These are phyloP conservation scores for Protomyces pachydermus DNA, from an alignment of 1,139 yeast species.

Conservation along the genomic window DNA sequence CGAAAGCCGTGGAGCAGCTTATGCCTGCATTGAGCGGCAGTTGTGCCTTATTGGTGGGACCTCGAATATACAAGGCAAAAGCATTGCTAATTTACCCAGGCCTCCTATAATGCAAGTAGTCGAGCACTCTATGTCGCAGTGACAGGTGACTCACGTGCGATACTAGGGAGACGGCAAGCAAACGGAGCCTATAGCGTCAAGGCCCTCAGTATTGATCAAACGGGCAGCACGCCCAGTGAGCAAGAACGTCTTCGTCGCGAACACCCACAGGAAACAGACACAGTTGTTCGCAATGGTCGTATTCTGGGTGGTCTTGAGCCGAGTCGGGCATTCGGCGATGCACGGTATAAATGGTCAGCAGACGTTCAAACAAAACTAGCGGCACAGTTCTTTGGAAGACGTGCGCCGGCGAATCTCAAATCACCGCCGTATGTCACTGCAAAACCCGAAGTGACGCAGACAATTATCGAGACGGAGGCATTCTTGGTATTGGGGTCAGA, in stretches of 20 bases:
- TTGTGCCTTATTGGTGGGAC: conserved; percentile 61
- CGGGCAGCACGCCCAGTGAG: conserved; percentile 86
- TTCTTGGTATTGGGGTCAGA: conserved; percentile 91
- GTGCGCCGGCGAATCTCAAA: conserved; percentile 68
- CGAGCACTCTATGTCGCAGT: conserved; percentile 80
- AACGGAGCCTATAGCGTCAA: conserved; percentile 79
- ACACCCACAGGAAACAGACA: conserved; percentile 82
- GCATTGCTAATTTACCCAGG: conserved; percentile 33
- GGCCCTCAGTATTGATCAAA: conserved; percentile 85
- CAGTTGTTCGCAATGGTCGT: conserved; percentile 69
- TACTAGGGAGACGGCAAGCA: conserved; percentile 52
- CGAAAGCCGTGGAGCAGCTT: conserved; percentile 65
- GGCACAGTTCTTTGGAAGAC: conserved; percentile 74
- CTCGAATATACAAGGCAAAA: background rate
- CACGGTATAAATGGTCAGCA: conserved; percentile 78
- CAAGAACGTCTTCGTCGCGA: conserved; percentile 76
- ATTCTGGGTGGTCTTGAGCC: conserved; percentile 95
- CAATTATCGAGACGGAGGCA: conserved; percentile 71
- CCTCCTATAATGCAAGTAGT: conserved; percentile 76
- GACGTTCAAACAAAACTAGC: conserved; percentile 54
- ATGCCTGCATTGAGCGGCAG: conserved; percentile 96
- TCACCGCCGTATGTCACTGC: conserved; percentile 98
- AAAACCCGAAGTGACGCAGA: conserved; percentile 84
- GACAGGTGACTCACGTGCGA: conserved; percentile 93
- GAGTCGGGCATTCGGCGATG: conserved; percentile 94